Conservation (phyloP, 345 rosid genomes). For the Dovyalis caffra region DNA sequence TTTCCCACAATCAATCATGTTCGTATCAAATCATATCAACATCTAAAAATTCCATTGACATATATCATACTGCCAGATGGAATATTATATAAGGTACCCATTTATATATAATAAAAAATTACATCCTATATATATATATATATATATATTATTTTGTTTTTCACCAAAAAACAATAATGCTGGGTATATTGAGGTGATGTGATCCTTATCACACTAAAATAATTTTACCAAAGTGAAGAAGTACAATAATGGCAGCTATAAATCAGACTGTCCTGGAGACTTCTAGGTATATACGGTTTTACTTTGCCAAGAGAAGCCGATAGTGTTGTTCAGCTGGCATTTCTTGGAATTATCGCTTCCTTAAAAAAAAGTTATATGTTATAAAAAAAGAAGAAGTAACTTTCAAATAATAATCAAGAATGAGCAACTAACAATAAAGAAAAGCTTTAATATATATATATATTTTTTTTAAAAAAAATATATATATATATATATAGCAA, state of each 20-base stretch:
- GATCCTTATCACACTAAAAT: background rate
- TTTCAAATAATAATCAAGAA: background rate
- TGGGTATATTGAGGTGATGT: background rate
- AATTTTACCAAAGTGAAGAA: background rate
- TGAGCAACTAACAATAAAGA: too few relatives aligned
- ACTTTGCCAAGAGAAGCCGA: background rate
- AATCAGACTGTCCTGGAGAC: background rate
- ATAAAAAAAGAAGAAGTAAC: too few relatives aligned
- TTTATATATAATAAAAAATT: too few relatives aligned
- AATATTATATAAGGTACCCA: background rate
- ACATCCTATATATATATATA: too few relatives aligned
- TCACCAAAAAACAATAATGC: background rate
- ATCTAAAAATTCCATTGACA: background rate
- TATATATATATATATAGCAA: too few relatives aligned
- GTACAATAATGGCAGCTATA: background rate
- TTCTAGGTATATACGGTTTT: background rate
- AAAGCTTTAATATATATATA: too few relatives aligned
- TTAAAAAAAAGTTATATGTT: too few relatives aligned
- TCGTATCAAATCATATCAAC: too few relatives aligned
- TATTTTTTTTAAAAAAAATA: too few relatives aligned
- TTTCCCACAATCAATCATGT: too few relatives aligned
- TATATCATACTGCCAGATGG: background rate
- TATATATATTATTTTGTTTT: too few relatives aligned
- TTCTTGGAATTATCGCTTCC: background rate
- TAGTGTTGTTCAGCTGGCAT: constrained; percentile 1